These are phyloP conservation scores for Candida xyloterini DNA, from an alignment of 805 yeast species.

Conservation along the genomic window DNA sequence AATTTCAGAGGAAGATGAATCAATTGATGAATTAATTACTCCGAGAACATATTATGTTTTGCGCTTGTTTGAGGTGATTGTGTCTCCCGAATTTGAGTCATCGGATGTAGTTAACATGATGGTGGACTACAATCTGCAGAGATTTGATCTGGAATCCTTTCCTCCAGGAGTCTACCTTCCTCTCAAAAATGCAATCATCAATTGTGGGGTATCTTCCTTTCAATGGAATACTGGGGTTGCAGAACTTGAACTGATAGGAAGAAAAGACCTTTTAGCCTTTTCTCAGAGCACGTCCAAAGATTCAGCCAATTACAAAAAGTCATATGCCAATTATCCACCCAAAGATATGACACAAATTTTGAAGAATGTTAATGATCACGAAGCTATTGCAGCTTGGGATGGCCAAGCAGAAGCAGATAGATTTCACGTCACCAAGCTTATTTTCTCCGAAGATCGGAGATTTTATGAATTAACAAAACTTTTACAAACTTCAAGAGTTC, in stretches of 20 bases:
- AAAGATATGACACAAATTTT: conserved; percentile 44
- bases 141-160: conserved; percentile 56
- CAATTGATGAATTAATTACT: conserved; percentile 56
- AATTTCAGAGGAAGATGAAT: conserved; percentile 58
- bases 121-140: conserved; percentile 52
- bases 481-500: conserved; percentile 67
- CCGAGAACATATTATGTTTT: conserved; percentile 63
- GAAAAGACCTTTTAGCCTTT: conserved; percentile 53
- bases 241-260: conserved; percentile 57
- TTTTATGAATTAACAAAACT: conserved; percentile 72
- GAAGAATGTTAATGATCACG: conserved; percentile 40
- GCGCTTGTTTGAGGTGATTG: conserved; percentile 59
- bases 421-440: conserved; percentile 61
- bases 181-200: conserved; percentile 55
- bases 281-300: conserved; percentile 10
- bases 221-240: conserved; percentile 39
- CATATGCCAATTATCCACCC: conserved; percentile 11
- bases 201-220: conserved; percentile 49
- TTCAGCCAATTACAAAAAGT: conserved; percentile 5
- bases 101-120: conserved; percentile 59
- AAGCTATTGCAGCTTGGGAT: conserved; percentile 60
- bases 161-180: conserved; percentile 74
- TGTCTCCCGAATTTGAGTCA: conserved; percentile 50
- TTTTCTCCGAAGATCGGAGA: conserved; percentile 76
- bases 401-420: conserved; percentile 69